Conservation (phyloP, 176 grass and related monocot species). For the Oryza punctata region DNA sequence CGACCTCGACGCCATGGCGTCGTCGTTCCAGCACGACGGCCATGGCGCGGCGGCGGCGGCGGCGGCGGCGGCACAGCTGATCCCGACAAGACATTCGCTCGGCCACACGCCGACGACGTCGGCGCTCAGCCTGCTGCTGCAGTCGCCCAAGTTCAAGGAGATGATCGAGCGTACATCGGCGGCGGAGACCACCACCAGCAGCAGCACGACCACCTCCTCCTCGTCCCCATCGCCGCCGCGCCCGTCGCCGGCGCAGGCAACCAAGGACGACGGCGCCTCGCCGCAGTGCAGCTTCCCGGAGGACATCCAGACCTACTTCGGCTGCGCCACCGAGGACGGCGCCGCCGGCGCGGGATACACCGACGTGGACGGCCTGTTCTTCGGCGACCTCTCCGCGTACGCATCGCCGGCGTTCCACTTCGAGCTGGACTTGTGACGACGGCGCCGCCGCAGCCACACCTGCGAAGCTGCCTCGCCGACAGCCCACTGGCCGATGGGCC, state of each 20-base stretch:
- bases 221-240: slow-evolving; percentile 34
- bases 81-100: slow-evolving; percentile 18
- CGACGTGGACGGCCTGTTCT: slow-evolving; percentile 69
- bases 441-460: background rate
- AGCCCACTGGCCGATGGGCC: background rate
- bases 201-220: slow-evolving; percentile 33
- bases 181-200: slow-evolving; percentile 6
- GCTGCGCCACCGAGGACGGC: slow-evolving; percentile 47
- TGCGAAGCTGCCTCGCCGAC: background rate
- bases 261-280: slow-evolving; percentile 31
- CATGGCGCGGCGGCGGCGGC: slow-evolving; percentile 12
- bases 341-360: slow-evolving; percentile 25
- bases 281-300: slow-evolving; percentile 77
- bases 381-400: slow-evolving; percentile 69
- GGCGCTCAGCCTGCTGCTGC: slow-evolving; percentile 53
- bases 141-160: slow-evolving; percentile 78
- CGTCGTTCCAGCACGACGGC: slow-evolving; percentile 34
- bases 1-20: slow-evolving; percentile 28
- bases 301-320: slow-evolving; percentile 90
- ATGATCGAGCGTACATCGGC: slow-evolving; percentile 64
- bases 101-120: slow-evolving; percentile 40
- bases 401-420: slow-evolving; percentile 61
- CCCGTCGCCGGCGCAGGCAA: background rate
- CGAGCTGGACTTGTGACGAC: slow-evolving; percentile 66
- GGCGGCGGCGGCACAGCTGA: slow-evolving; percentile 1